Evolutionary conservation across 768 basidiomycete genomes (phyloP), one percentile per base, ranked within the genome.

Genomic region (Punctularia strigosozonata): DNA sequence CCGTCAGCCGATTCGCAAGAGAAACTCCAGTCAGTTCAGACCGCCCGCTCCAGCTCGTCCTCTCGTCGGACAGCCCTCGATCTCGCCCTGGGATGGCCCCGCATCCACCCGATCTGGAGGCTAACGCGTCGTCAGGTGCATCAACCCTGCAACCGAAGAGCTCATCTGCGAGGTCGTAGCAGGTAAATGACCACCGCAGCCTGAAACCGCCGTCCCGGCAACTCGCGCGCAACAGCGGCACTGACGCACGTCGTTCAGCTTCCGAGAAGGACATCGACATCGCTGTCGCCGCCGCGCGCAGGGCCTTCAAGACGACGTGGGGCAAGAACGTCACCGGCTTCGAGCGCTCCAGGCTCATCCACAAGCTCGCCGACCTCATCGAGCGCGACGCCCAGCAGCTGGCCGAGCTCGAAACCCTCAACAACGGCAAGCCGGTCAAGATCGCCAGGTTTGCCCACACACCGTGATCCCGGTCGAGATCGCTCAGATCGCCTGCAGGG

Each of bases 381-480:
- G 91, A 94, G 57, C 68, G 81, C 46, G 80, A 94, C 55, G 66
- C 76, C 19, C 68, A 91, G 57, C 72, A 77, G 46, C 74, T 95
- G 15, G 87, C 83, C 13, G 85, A 85, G 52, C 65, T 94, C 33
- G 90, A 94, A 58, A 59, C 76, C 31, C 64, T 92, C 43, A 90
- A 97, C 63, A 91, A 90, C 52, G 92, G 91, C 31, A 94, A 95
- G 63, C 87, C 81, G n/a, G 65, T 86, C 46, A 75, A 65, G 47
- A 58, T 73, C 37, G 73, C 73, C 20, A 60, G 66, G 69, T 71
- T 43, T 22, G 25, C 26, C 19, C 22, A 8, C 18, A 21, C 12
- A n/a, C n/a, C n/a, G n/a, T n/a, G n/a, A n/a, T 59, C 65, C 31
- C 62, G 65, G 25, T 62, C 33, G 19, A 12, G 20, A 34, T 10